These are phyloP conservation scores for Omphalotus olearius DNA, from an alignment of 1,284 basidiomycete species.

Conservation along the genomic window DNA sequence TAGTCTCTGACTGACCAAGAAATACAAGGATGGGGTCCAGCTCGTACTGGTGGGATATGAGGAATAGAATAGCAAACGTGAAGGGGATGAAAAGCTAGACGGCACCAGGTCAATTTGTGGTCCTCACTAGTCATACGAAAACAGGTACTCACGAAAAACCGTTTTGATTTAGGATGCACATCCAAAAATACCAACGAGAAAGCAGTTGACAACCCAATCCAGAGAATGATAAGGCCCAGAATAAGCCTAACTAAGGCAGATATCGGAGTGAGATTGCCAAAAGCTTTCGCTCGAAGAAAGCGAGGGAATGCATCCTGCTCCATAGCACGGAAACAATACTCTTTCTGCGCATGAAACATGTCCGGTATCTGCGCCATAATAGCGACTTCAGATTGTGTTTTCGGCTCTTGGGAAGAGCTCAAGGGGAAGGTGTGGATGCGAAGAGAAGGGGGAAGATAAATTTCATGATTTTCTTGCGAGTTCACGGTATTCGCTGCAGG, in stretches of 20 bases:
- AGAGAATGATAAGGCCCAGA: conserved; percentile 81
- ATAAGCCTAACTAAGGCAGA: conserved; percentile 83
- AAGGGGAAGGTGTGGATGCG: conserved; percentile 79
- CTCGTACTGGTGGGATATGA: conserved; percentile 94
- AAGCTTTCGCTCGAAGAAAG: conserved; percentile 94
- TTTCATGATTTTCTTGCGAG: conserved; percentile 78
- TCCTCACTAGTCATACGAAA: not conserved
- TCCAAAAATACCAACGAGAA: conserved; percentile 95
- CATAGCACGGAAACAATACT: conserved; percentile 96
- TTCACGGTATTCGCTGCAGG: conserved; percentile 63
- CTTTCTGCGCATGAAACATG: conserved; percentile 96
- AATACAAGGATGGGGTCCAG: conserved; percentile 91
- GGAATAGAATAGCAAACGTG: conserved; percentile 82
- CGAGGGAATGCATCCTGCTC: conserved; percentile 97
- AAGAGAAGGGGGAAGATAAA: conserved; percentile 87
- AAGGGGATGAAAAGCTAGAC: conserved; percentile 90
- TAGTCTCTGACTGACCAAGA: conserved; percentile 81
- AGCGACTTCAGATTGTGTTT: conserved; percentile 63
- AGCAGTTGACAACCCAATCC: conserved; percentile 86
- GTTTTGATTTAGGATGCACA: conserved; percentile 81
- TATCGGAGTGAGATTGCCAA: conserved; percentile 93
- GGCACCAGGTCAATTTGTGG: conserved; percentile 16
- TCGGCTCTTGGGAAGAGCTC: conserved; percentile 66
- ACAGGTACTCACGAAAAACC: conserved; percentile 82
- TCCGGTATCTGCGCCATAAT: conserved; percentile 91